phyloP scores from a whole-genome alignment of 2,329 filamentous ascomycete species.

The Verticillium dahliae region DNA sequence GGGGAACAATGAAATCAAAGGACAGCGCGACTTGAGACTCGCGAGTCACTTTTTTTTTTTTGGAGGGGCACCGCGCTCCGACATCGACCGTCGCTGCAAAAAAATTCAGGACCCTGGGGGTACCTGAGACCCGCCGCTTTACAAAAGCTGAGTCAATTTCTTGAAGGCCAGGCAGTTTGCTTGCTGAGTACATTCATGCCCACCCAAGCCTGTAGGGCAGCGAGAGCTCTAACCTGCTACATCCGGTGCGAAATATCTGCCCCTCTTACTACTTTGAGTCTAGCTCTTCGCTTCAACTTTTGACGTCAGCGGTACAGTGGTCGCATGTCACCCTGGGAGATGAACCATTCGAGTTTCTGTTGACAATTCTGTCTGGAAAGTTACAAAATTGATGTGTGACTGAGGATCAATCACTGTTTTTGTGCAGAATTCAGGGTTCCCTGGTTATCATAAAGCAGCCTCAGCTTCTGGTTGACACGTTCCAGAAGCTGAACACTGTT shows the following conservation, averaged over 20 bases:
- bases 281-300: constrained; percentile 1
- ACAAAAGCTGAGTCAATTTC: too few species aligned
- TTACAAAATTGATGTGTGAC: too few species aligned
- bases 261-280: constrained; percentile 1
- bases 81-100: constrained; percentile 1
- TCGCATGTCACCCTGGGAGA: not conserved
- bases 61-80: constrained; percentile 3
- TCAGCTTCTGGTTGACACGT: not conserved
- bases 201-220: not conserved
- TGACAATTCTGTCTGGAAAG: too few species aligned
- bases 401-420: too few species aligned
- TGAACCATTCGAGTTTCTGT: not conserved
- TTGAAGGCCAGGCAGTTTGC: too few species aligned
- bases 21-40: not conserved
- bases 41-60: not conserved
- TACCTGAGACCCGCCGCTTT: not conserved
- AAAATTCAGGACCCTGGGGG: not conserved
- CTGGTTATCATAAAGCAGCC: too few species aligned
- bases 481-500: not conserved
- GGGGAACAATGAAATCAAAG: not conserved
- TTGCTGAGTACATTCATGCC: too few species aligned
- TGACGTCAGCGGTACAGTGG: constrained; percentile 1
- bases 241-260: not conserved
- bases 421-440: too few species aligned
- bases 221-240: not conserved